Base-by-base conservation (phyloP, 495 filamentous ascomycete species). In the Neurospora sp. region DNA sequence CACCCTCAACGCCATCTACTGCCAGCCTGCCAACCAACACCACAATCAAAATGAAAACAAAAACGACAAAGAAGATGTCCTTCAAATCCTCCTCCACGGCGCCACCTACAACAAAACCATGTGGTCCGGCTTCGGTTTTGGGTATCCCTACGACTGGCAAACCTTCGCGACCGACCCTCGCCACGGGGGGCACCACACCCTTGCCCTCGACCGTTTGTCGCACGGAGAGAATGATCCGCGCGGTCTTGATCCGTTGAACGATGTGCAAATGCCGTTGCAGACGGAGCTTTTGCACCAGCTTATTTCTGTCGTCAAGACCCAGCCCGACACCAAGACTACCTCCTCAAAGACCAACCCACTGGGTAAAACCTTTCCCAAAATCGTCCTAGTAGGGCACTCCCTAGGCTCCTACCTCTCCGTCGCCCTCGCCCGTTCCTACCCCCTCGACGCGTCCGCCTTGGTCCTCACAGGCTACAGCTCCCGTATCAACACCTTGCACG, bases 301-400 rank as follows among this genome's bases (percentile, higher is more conserved):
- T 35, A 72, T 75, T 31, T 41, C 40, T 0, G 31, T 62, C 0
- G 14, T 62, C 20, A 72, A 69, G 6, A 18, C 42, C 14, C 35
- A 20, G 16, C 42, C 11, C 12, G 9, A 31, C 40, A 9, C 44
- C 44, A 72, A 37, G 1, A 90, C 77, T 78, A 82, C 46, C 78
- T 90, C 81, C 86, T 88, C 89, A 78, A 89, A 89, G 81, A 73
- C 78, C 81, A 18, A 74, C 86, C 54, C 80, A 72, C 72, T 77
- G 70, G 39, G 81, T 8, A 62, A 6, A 16, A 62, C 23, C 5
- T 78, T 74, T 54, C 4, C 54, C 8, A 76, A 78, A n/a, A 62
- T 81, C 16, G 74, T 78, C 18, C 73, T 70, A 1, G 75, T 79
- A 4, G 75, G 75, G 10, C 69, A 75, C 70, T 78, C 77, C 23